Conservation (phyloP, 1,284 basidiomycete genomes). For the Athelia sp. region DNA sequence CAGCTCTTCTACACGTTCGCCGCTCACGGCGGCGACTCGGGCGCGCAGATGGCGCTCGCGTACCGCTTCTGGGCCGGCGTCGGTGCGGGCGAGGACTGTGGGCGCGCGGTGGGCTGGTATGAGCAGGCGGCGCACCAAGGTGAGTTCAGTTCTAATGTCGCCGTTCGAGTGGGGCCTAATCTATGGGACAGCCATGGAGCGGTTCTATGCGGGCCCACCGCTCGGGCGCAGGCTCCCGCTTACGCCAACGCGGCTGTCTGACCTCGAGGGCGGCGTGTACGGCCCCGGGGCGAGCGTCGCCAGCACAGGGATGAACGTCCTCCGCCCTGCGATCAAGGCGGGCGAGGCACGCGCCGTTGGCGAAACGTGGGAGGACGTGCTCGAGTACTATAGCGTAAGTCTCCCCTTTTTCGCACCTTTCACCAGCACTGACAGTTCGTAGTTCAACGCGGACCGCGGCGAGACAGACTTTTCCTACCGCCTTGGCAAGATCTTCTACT, state of each 20-base stretch:
- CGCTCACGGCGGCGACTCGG: slow-evolving; percentile 80
- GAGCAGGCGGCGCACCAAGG: slow-evolving; percentile 82
- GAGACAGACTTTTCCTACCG: slow-evolving; percentile 83
- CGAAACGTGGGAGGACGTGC: slow-evolving; percentile 87
- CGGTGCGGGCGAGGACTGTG: slow-evolving; percentile 83
- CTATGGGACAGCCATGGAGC: slow-evolving; percentile 53
- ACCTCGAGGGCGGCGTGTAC: slow-evolving; percentile 87
- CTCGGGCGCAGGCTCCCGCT: slow-evolving; percentile 87
- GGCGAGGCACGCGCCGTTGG: slow-evolving; percentile 77
- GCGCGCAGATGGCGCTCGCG: slow-evolving; percentile 89
- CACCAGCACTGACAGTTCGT: neutral
- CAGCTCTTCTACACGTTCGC: slow-evolving; percentile 93
- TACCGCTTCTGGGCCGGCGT: slow-evolving; percentile 97
- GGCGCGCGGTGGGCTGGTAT: slow-evolving; percentile 81
- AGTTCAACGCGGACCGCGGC: slow-evolving; percentile 91
- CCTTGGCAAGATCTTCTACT: slow-evolving; percentile 91
- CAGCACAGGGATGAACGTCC: slow-evolving; percentile 72
- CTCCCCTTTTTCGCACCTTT: neutral
- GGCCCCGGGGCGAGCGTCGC: slow-evolving; percentile 92
- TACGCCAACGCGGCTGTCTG: slow-evolving; percentile 80
- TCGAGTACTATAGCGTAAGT: slow-evolving; percentile 73
- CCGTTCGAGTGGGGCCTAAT: slow-evolving; percentile 3
- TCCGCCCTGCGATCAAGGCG: slow-evolving; percentile 78
- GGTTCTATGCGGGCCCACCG: slow-evolving; percentile 82
- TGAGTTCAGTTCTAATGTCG: slow-evolving; percentile 22